These are phyloP conservation scores for Hibiscus syriacus DNA, from an alignment of 345 rosid species.

Conservation along the genomic window DNA sequence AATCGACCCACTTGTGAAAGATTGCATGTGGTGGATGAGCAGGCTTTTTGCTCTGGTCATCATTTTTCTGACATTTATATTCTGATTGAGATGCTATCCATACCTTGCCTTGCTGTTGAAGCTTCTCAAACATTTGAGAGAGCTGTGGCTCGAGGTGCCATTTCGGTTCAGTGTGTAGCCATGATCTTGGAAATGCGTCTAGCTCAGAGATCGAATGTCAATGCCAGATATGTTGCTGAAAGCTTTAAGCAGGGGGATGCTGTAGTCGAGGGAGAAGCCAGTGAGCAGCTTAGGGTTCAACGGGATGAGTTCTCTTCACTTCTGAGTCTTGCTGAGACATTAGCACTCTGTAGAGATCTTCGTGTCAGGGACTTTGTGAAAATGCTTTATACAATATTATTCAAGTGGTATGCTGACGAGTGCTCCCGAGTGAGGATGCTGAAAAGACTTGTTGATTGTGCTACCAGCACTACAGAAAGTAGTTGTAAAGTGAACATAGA, in stretches of 20 bases:
- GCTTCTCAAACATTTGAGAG: constrained; percentile 90
- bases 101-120: constrained; percentile 78
- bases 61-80: constrained; percentile 83
- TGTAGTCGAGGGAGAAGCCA: constrained; percentile 50
- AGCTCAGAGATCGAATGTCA: constrained; percentile 44
- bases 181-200: constrained; percentile 82
- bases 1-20: constrained; percentile 47
- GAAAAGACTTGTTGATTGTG: constrained; percentile 82
- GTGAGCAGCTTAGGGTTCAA: constrained; percentile 53
- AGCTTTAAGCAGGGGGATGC: constrained; percentile 49
- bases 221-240: constrained; percentile 42
- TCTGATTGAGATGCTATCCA: constrained; percentile 85
- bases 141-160: constrained; percentile 82
- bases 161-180: constrained; percentile 64
- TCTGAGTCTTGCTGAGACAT: constrained; percentile 89
- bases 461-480: constrained; percentile 59
- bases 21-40: constrained; percentile 47
- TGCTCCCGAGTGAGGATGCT: constrained; percentile 67
- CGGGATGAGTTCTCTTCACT: constrained; percentile 61
- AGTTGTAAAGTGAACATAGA: constrained; percentile 56
- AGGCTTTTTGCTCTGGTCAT: constrained; percentile 32
- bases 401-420: constrained; percentile 82
- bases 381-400: constrained; percentile 71
- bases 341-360: constrained; percentile 66
- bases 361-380: constrained; percentile 77